A percentile compares a stretch with the other conserved stretches of the same genome.
These are phyloP conservation scores for Neurospora sp. DNA, from an alignment of 495 filamentous ascomycete species.

Conservation along the genomic window DNA sequence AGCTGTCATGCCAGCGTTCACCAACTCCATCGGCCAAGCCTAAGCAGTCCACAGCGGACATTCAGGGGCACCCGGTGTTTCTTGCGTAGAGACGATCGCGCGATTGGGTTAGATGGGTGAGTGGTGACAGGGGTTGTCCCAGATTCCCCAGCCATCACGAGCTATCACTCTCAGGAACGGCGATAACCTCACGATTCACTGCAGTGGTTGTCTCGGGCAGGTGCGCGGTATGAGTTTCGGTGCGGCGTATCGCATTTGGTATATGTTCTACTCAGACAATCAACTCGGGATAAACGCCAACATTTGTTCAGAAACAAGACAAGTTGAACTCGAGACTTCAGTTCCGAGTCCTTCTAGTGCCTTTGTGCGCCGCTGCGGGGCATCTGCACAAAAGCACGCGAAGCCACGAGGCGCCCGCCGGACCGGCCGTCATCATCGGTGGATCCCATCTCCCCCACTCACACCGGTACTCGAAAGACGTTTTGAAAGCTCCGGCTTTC, in stretches of 20 bases:
- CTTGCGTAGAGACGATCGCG: neutral
- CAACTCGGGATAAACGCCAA: neutral
- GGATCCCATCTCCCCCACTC: neutral
- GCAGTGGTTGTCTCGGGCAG: neutral
- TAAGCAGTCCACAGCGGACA: neutral
- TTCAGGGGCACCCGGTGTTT: neutral
- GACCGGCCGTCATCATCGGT: neutral
- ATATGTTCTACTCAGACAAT: neutral
- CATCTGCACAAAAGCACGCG: neutral
- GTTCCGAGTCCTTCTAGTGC: neutral
- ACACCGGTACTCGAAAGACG: neutral
- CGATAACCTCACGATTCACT: neutral
- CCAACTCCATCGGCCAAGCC: neutral
- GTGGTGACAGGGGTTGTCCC: neutral
- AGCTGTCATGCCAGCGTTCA: neutral
- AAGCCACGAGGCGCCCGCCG: neutral
- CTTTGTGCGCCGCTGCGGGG: neutral
- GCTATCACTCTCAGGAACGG: neutral
- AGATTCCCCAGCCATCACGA: neutral
- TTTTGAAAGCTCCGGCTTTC: neutral
- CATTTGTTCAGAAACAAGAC: neutral
- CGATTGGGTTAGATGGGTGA: neutral
- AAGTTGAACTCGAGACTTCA: neutral
- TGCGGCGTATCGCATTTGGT: no score
- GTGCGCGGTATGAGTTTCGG: neutral